phyloP scores from a whole-genome alignment of 129 eudicot genomes.

The Flaveria trinervia region DNA sequence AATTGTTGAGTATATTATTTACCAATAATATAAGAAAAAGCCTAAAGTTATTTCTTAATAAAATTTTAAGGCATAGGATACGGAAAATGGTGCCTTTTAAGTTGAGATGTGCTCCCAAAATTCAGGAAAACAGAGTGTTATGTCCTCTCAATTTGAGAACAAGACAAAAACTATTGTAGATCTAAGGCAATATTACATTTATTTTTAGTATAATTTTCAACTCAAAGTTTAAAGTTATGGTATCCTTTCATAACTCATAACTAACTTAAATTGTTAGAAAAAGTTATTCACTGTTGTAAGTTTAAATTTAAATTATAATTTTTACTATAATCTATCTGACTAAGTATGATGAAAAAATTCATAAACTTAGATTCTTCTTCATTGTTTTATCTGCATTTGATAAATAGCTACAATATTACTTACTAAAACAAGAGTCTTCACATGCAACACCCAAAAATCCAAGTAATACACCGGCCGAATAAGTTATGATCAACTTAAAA shows the following conservation, averaged over 20 bases:
- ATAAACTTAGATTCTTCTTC: not conserved
- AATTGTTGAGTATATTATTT: not conserved
- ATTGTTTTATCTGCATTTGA: not conserved
- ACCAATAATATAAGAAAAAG: not conserved
- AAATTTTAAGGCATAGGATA: not conserved
- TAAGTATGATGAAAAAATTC: not conserved
- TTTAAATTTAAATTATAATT: too few relatives aligned
- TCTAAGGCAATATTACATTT: too few relatives aligned
- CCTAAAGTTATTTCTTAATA: not conserved
- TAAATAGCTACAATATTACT: not conserved
- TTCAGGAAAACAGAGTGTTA: conserved; percentile 3
- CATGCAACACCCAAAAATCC: not conserved
- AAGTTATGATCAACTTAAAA: not conserved
- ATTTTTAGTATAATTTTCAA: too few relatives aligned
- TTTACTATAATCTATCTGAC: too few relatives aligned
- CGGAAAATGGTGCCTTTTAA: not conserved
- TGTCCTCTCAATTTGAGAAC: conserved; percentile 15
- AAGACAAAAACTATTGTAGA: not conserved
- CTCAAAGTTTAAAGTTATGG: too few relatives aligned
- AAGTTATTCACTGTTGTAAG: too few relatives aligned
- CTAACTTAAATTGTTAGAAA: too few relatives aligned
- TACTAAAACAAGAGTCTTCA: not conserved
- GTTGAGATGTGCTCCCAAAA: conserved; percentile 21
- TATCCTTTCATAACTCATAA: too few relatives aligned
- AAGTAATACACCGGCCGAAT: not conserved